A percentile compares a stretch with the other conserved stretches of the same genome.
These are phyloP conservation scores for Pseudognaphalium luteoalbum DNA, from an alignment of 129 eudicot species.

Conservation along the genomic window DNA sequence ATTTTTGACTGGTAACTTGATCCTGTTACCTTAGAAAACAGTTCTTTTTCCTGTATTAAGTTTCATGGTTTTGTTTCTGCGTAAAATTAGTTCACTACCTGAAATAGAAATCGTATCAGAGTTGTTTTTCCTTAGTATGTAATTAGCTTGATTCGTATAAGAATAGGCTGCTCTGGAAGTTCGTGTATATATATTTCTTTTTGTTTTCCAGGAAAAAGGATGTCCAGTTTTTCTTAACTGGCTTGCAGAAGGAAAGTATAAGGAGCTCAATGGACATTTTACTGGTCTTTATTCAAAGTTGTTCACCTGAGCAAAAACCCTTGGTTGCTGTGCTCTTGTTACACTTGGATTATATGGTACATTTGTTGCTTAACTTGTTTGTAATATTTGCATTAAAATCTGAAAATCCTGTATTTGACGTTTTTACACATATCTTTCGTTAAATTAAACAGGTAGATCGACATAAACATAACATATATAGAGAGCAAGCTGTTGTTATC, in stretches of 20 bases:
- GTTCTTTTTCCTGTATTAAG: neutral
- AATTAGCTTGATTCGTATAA: neutral
- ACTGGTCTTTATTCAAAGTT: slow-evolving; percentile 37
- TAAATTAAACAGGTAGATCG: neutral
- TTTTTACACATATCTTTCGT: neutral
- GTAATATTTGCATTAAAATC: neutral
- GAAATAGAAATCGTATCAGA: neutral
- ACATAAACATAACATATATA: neutral
- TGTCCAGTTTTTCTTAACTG: slow-evolving; percentile 1
- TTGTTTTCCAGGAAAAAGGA: slow-evolving; percentile 2
- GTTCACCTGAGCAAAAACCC: slow-evolving; percentile 43
- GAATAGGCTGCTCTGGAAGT: neutral
- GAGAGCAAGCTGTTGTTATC: neutral
- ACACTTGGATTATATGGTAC: slow-evolving; percentile 59
- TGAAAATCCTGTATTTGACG: neutral
- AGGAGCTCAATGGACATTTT: slow-evolving; percentile 35
- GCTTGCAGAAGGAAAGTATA: slow-evolving; percentile 12
- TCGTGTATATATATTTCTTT: neutral
- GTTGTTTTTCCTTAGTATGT: neutral
- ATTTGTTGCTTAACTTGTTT: neutral
- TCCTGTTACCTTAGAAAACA: neutral
- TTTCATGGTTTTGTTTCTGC: neutral
- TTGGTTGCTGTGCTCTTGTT: slow-evolving; percentile 51
- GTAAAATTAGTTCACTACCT: neutral
- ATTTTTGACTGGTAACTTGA: neutral